Conservation (phyloP, 1,139 yeast species). For the Lodderomyces theae region DNA sequence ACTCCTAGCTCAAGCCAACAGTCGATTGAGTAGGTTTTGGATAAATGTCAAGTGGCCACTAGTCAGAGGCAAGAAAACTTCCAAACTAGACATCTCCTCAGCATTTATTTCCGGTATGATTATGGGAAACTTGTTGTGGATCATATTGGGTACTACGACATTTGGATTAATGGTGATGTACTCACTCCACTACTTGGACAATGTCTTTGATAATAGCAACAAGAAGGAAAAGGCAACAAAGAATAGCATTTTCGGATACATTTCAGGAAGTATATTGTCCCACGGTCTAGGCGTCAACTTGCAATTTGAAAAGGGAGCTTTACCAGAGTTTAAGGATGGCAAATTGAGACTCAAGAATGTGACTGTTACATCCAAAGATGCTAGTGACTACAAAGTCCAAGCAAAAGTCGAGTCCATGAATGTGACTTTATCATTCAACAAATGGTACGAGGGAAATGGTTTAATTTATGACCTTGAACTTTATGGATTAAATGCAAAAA, state of each 20-base stretch:
- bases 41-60: slow-evolving; percentile 60
- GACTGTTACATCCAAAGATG: slow-evolving; percentile 24
- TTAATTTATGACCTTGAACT: slow-evolving; percentile 60
- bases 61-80: slow-evolving; percentile 46
- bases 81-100: slow-evolving; percentile 49
- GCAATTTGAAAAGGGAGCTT: slow-evolving; percentile 34
- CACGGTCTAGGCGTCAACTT: slow-evolving; percentile 40
- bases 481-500: slow-evolving; percentile 57
- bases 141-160: slow-evolving; percentile 64
- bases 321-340: slow-evolving; percentile 57
- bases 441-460: slow-evolving; percentile 72
- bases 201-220: slow-evolving; percentile 16
- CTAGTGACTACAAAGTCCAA: slow-evolving; percentile 23
- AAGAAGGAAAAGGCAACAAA: slow-evolving; percentile 19
- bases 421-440: slow-evolving; percentile 57
- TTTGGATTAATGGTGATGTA: slow-evolving; percentile 54
- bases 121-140: slow-evolving; percentile 56
- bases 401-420: slow-evolving; percentile 54
- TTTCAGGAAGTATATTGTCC: slow-evolving; percentile 38
- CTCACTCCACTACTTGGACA: slow-evolving; percentile 42
- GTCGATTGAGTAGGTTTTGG: slow-evolving; percentile 41
- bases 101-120: slow-evolving; percentile 59
- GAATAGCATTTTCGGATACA: slow-evolving; percentile 30
- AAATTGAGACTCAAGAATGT: slow-evolving; percentile 59
- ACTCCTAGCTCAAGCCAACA: slow-evolving; percentile 43